Evolutionary conservation across 768 basidiomycete species (phyloP), one percentile per base, ranked within the genome.

Genomic region (Goffeauzyma gilvescens): DNA sequence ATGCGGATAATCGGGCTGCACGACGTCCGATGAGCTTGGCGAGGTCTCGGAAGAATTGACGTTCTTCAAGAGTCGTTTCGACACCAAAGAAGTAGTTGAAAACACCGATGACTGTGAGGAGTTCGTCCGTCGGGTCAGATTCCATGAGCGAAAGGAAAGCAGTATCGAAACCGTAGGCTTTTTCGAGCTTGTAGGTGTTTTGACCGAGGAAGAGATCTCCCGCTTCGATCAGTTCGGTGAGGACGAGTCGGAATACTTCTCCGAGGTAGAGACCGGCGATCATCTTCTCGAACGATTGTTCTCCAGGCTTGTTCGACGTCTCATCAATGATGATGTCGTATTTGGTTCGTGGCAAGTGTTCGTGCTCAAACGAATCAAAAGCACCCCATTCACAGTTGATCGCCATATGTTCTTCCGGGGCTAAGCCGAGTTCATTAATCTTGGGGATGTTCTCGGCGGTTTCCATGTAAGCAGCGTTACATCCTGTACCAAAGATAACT

Each of bases 381-480:
- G 90, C 90, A 46, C 87, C 89, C 87, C 89, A 55, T 55, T 57
- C 57, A 44, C 55, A 62, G 63, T 96, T 96, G 60, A 98, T 95
- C 5, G 78, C 90, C 74, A 98, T 93, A 41, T 79, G 70, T 21
- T 68, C 68, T 27, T 76, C 74, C 20, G 42, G 46, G 15, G 55
- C 53, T 50, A 89, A 70, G 1, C 76, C 78, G n/a, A 87, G 64
- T 40, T 75, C 51, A 36, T 72, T 70, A 49, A 95, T 75, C 70
- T 98, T 98, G 30, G 80, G 74, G 37, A 95, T 87, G 53, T 79
- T 75, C 31, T 69, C 71, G 13, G 85, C 74, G 44, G 76, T 75
- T 60, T 98, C 90, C 84, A 93, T 89, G 59, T 95, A 95, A 5
- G 90, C 90, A 0, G 90, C 90, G 60, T 96, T 96, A 61, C 89